Evolutionary conservation across 2,329 filamentous ascomycete genomes (phyloP).

Genomic region (Ophiocordyceps robertsii): DNA sequence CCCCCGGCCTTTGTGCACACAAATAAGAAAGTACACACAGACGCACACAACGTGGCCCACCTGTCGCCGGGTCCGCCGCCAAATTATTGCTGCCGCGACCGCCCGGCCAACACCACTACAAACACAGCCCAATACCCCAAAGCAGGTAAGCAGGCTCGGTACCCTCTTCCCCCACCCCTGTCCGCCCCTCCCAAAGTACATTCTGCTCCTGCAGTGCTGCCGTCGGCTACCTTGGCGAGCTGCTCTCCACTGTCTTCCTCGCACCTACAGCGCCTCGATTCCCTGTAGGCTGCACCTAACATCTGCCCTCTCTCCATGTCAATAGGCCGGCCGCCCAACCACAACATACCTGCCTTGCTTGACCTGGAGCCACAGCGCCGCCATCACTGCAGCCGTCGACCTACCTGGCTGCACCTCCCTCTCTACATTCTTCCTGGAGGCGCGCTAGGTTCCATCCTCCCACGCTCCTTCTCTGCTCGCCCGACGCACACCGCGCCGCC

Average conservation of each 20-base stretch:
- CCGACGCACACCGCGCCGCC: neutral
- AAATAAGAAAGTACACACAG: neutral
- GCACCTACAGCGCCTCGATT: neutral
- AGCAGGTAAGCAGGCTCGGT: too few species aligned
- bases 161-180: too few species aligned
- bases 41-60: neutral
- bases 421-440: neutral
- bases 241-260: neutral
- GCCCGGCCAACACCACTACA: too few species aligned
- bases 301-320: neutral
- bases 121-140: too few species aligned
- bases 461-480: neutral
- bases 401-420: neutral
- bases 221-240: neutral
- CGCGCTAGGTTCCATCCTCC: neutral
- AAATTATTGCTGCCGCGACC: too few species aligned
- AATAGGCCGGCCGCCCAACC: neutral
- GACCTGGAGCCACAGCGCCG: neutral
- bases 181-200: too few species aligned
- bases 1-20: neutral
- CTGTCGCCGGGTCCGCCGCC: too few species aligned
- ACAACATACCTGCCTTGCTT: neutral
- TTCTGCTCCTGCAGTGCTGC: neutral
- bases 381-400: neutral
- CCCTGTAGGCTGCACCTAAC: neutral